Percentiles rank a stretch among this genome's conserved stretches.
Evolutionary conservation across 2,329 filamentous ascomycete genomes (phyloP).

Genomic region (Trichophyton rubrum): DNA sequence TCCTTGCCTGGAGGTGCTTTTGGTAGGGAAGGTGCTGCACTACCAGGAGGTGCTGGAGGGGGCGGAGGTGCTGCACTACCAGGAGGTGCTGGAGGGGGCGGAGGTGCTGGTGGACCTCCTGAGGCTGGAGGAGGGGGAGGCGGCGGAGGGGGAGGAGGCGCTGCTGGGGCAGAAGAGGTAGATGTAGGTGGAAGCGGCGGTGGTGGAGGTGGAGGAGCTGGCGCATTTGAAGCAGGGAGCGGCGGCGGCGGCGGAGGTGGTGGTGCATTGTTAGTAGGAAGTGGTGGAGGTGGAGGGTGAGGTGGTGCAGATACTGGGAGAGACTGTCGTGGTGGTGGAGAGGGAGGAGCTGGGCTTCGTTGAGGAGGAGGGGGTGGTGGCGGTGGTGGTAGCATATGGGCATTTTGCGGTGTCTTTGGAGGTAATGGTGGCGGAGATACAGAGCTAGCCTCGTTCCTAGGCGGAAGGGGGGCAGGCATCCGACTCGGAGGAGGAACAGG

Average conservation of each 20-base stretch:
- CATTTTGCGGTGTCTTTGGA: slow-evolving; percentile 40
- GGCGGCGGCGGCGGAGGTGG: slow-evolving; percentile 21
- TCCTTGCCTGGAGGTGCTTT: slow-evolving; percentile 28
- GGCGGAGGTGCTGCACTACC: slow-evolving; percentile 38
- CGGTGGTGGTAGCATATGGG: slow-evolving; percentile 32
- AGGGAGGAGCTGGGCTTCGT: slow-evolving; percentile 16
- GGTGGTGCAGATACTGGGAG: slow-evolving; percentile 14
- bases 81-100: slow-evolving; percentile 22
- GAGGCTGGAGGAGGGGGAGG: slow-evolving; percentile 18
- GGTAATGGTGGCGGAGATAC: slow-evolving; percentile 34
- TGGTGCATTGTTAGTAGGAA: slow-evolving; percentile 20
- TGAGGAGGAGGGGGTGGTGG: slow-evolving; percentile 34
- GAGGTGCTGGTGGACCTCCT: slow-evolving; percentile 12
- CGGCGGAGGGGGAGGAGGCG: slow-evolving; percentile 22
- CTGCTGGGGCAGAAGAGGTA: slow-evolving; percentile 17
- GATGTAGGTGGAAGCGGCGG: slow-evolving; percentile 24
- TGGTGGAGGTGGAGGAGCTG: slow-evolving; percentile 18
- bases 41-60: slow-evolving; percentile 32
- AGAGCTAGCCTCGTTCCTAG: slow-evolving; percentile 28
- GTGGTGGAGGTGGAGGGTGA: slow-evolving; percentile 32
- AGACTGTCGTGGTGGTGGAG: slow-evolving; percentile 23
- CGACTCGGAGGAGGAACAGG: slow-evolving; percentile 66
- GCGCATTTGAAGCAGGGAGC: slow-evolving; percentile 41
- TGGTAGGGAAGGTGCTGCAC: slow-evolving; percentile 34
- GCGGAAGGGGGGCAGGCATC: slow-evolving; percentile 35